Base-by-base conservation (phyloP, 2,329 filamentous ascomycete genomes). In the Exophiala dermatitidis region DNA sequence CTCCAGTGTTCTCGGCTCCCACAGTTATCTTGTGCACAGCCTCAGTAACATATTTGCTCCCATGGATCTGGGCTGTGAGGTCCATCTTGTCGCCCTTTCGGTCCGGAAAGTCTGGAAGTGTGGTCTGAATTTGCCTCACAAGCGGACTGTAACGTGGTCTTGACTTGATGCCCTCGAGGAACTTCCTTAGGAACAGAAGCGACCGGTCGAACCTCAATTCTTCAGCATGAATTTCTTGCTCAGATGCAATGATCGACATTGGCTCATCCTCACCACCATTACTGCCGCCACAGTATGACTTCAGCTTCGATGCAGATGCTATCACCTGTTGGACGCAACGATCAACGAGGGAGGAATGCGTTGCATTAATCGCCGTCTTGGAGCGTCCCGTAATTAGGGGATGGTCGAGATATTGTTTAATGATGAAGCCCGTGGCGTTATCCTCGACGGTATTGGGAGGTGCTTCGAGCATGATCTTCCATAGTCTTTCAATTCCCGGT, bases 381-480 rank as follows among this genome's bases (percentile, higher is more conserved):
- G 72, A 69, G 2, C 74, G 68, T 28, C 67, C 70, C 10, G 68
- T 67, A 36, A 74, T 71, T 32, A 73, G 64, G 4, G 54, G 57
- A 52, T 74, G 70, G 52, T 82, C 75, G 33, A 93, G 74, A 64
- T 93, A 95, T 8, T 89, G 76, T 28, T 84, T 78, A 28, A 90
- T 88, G 2, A 95, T 80, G 26, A 83, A 82, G 47, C 75, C 76
- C 31, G 86, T 89, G 1, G 88, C 85, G 48, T 76, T 71, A 19
- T 78, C 76, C 60, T 88, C 87, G 45, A 94, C 82, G 0, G 76
- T 79, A 36, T 78, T 73, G 36, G 79, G 74, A 3, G 82, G 81
- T 1, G 86, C 82, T 10, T 80, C 83, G 49, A 95, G 72, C 33
- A 91, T 82, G 62, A 95, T 81, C 28, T 82, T 81, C 90, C 90